Conservation (phyloP, 83 land plant species). For the Picea engelmannii region DNA sequence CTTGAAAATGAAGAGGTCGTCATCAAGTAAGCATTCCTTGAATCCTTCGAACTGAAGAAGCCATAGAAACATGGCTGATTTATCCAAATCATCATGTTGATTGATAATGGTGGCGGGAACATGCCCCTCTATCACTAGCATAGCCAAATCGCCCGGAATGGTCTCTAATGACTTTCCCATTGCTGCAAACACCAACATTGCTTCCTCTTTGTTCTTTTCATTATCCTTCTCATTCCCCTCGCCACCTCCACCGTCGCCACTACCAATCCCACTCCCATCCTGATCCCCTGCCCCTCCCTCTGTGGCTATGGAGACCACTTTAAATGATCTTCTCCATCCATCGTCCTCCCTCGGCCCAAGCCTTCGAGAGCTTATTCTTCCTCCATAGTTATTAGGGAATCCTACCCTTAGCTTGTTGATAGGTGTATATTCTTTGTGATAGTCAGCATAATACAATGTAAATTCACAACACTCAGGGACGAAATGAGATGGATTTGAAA, state of each 20-base stretch:
- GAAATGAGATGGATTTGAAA: too few relatives aligned
- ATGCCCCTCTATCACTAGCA: constrained; percentile 72
- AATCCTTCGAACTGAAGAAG: constrained; percentile 81
- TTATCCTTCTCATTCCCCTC: constrained; percentile 36
- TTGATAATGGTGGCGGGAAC: constrained; percentile 64
- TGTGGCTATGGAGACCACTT: neutral
- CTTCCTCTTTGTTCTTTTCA: constrained; percentile 56
- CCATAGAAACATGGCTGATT: constrained; percentile 66
- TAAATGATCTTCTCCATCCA: neutral
- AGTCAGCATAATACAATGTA: neutral
- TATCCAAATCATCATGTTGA: constrained; percentile 69
- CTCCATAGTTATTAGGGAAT: neutral
- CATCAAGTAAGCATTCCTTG: constrained; percentile 85
- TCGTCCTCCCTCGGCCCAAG: too few relatives aligned
- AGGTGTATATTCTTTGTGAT: neutral
- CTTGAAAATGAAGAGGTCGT: constrained; percentile 89
- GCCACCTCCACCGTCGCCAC: constrained; percentile 47
- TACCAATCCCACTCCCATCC: constrained; percentile 30
- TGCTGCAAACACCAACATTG: constrained; percentile 54
- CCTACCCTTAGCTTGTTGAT: neutral
- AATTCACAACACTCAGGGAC: too few relatives aligned
- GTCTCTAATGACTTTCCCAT: constrained; percentile 65
- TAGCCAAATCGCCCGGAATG: constrained; percentile 76
- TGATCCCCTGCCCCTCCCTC: constrained; percentile 26
- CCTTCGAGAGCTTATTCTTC: neutral